Conservation (phyloP, 768 basidiomycete species). For the Suillus decipiens region DNA sequence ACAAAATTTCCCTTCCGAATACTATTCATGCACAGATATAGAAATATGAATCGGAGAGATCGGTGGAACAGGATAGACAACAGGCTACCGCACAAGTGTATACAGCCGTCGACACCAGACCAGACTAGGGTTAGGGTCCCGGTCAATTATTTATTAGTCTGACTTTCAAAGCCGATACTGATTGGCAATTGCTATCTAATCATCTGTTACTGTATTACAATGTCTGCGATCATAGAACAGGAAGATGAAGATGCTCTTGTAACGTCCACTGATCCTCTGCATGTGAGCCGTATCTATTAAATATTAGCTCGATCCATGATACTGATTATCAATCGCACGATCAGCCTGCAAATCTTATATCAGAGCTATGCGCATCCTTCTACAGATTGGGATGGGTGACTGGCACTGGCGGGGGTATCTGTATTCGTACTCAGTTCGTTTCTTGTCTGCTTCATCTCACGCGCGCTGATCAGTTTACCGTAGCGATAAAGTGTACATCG, state of each 20-base stretch:
- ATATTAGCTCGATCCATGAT: background rate
- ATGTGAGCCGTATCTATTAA: conserved; percentile 44
- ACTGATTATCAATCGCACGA: conserved; percentile 3
- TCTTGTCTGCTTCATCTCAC: background rate
- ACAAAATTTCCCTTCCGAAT: background rate
- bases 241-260: conserved; percentile 58
- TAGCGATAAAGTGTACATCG: conserved; percentile 81
- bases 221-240: conserved; percentile 4
- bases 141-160: background rate
- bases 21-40: background rate
- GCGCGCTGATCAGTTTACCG: background rate
- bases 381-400: conserved; percentile 92
- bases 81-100: too few relatives aligned
- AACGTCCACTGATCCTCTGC: conserved; percentile 58
- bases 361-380: conserved; percentile 81
- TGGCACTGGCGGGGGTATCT: conserved; percentile 83
- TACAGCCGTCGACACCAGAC: too few relatives aligned
- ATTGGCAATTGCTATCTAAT: background rate
- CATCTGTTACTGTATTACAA: background rate
- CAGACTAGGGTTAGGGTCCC: too few relatives aligned
- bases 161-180: background rate
- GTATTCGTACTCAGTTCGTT: conserved; percentile 66
- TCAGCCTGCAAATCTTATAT: conserved; percentile 91
- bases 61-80: too few relatives aligned
- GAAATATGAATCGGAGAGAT: background rate